Conservation (phyloP, 75 land plant genomes). For the Pinus tabuliformis region DNA sequence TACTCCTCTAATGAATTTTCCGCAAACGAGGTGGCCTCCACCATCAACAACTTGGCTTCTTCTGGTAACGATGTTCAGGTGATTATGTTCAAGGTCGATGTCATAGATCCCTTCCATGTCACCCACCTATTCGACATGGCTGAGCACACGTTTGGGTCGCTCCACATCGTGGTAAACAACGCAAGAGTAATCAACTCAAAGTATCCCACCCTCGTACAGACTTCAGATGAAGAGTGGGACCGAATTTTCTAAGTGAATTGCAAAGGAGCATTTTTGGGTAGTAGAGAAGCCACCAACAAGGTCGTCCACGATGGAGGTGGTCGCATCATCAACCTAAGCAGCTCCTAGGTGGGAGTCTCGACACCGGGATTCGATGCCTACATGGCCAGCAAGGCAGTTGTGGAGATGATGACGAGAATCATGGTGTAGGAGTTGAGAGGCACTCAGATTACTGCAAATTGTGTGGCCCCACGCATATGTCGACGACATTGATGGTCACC, state of each 20-base stretch:
- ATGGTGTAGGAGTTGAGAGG: constrained; percentile 51
- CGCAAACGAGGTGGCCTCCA: constrained; percentile 44
- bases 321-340: constrained; percentile 34
- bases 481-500: too few species aligned
- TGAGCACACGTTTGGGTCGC: constrained; percentile 17
- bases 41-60: constrained; percentile 20
- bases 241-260: constrained; percentile 18
- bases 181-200: constrained; percentile 19
- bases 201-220: constrained; percentile 19
- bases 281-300: constrained; percentile 42
- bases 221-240: constrained; percentile 24
- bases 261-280: constrained; percentile 35
- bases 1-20: constrained; percentile 29
- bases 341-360: constrained; percentile 11
- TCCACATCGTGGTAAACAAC: constrained; percentile 31
- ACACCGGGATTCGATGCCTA: constrained; percentile 33
- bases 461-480: constrained; percentile 62
- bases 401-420: constrained; percentile 42
- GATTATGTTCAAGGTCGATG: constrained; percentile 17
- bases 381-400: constrained; percentile 39
- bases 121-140: constrained; percentile 34
- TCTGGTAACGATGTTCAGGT: constrained; percentile 4
- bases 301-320: constrained; percentile 25
- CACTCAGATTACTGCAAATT: constrained; percentile 40
- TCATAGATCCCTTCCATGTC: constrained; percentile 7